Evolutionary conservation across 1,139 yeast species (phyloP), one percentile per base, ranked within the genome.

Genomic region (Kurtzmaniella quercitrusa): DNA sequence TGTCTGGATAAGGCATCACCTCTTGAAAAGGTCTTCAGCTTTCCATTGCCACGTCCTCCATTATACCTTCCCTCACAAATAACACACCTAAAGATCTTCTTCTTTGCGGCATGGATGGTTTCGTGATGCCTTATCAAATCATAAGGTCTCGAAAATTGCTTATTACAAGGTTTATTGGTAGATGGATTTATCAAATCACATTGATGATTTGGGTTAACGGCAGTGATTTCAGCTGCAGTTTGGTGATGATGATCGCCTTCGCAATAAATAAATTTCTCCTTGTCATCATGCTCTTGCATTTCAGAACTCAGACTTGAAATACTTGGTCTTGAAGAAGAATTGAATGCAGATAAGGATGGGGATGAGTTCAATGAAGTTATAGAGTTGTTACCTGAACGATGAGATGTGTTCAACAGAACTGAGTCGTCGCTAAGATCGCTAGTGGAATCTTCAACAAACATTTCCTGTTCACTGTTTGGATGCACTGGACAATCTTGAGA

Each of bases 121-220:
- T 73, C 77, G 56, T 73, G 77, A 53, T 73, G 78, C 50, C 78
- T 66, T 34, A 73, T 70, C 50, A 73, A 63, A 57, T 73, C 78
- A 50, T 73, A 73, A 10, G 77, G 77, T 47, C 78, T 62, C 21
- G 76, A 70, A 47, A 73, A 73, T 47, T 71, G 73, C 55, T 72
- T 71, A 49, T 65, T 63, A 52, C 78, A 73, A 11, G 73, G 66
- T 41, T 57, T 52, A 6, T 75, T 75, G 1, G 73, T 74, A 12
- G 73, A 60, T 15, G 88, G 83, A 57, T 82, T 84, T 16, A 78
- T 65, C 60, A 85, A 69, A 45, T 75, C 68, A 57, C 77, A 73
- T 45, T 67, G 65, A 48, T 71, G 77, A 46, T 69, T 61, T 2
- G 72, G 73, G 49, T 60, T 60, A 15, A 44, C 49, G 4, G 58